A percentile compares a stretch with the other conserved stretches of the same genome.
These are phyloP conservation scores for Marsdenia floribunda DNA, from an alignment of 257 asterid genomes.

Conservation along the genomic window DNA sequence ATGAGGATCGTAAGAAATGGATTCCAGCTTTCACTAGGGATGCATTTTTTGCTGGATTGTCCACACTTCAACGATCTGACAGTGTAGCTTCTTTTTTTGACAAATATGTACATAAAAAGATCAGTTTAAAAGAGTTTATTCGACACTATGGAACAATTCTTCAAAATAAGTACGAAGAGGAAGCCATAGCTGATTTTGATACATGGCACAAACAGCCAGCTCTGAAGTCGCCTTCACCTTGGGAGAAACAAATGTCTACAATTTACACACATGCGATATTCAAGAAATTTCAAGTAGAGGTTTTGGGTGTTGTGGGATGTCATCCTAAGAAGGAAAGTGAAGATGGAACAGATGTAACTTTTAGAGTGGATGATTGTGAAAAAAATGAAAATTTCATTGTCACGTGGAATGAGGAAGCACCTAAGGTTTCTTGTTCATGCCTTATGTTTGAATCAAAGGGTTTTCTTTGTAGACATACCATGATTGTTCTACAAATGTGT, in stretches of 20 bases:
- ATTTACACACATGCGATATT: conserved; percentile 84
- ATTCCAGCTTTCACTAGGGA: conserved; percentile 72
- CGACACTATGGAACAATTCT: conserved; percentile 80
- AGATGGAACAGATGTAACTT: conserved; percentile 42
- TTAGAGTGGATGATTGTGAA: conserved; percentile 86
- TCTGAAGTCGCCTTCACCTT: conserved; percentile 92
- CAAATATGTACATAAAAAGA: conserved; percentile 78
- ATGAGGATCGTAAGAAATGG: conserved; percentile 80
- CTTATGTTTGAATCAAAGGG: conserved; percentile 87
- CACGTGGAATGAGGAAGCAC: conserved; percentile 59
- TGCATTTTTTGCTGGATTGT: conserved; percentile 77
- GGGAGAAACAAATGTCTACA: conserved; percentile 97
- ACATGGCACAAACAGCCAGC: conserved; percentile 98
- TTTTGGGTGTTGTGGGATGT: conserved; percentile 95
- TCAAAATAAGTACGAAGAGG: conserved; percentile 82
- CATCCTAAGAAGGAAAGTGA: conserved; percentile 84
- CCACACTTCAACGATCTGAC: conserved; percentile 73
- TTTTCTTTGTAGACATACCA: conserved; percentile 88
- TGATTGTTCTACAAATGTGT: conserved; percentile 93
- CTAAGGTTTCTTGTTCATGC: conserved; percentile 90
- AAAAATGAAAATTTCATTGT: conserved; percentile 72
- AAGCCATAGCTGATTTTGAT: conserved; percentile 91
- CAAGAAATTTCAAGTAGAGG: conserved; percentile 86
- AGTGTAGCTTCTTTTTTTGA: conserved; percentile 73
- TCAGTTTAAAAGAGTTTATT: conserved; percentile 76